Conservation (phyloP, 805 yeast species). For the Wickerhamomyces pijperi region DNA sequence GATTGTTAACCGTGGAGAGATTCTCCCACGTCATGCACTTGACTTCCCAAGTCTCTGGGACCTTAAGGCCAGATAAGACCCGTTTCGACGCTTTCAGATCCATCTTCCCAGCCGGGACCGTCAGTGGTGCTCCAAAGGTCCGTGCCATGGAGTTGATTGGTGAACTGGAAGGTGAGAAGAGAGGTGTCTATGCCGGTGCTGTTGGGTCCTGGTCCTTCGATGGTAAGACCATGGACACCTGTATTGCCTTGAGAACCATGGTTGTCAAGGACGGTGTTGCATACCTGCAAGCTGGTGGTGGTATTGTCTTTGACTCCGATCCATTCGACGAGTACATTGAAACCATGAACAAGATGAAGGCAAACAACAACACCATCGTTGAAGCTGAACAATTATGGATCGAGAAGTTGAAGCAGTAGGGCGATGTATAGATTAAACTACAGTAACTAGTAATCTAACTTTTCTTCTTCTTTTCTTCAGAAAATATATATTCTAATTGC, state of each 20-base stretch:
- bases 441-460: not conserved
- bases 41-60: conserved; percentile 91
- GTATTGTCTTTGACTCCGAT: conserved; percentile 91
- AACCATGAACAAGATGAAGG: conserved; percentile 94
- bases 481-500: too few species aligned
- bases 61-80: conserved; percentile 68
- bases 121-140: conserved; percentile 96
- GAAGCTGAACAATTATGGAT: conserved; percentile 82
- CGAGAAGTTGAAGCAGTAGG: conserved; percentile 28
- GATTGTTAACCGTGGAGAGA: conserved; percentile 80
- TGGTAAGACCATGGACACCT: conserved; percentile 91
- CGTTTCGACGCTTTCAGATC: conserved; percentile 96
- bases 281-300: conserved; percentile 97
- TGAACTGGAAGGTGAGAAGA: conserved; percentile 79
- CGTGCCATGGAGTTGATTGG: conserved; percentile 92
- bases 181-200: conserved; percentile 98
- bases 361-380: conserved; percentile 82
- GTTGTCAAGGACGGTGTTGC: conserved; percentile 84
- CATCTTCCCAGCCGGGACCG: conserved; percentile 98
- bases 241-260: conserved; percentile 97
- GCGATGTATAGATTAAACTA: too few species aligned
- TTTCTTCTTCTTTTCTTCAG: too few species aligned
- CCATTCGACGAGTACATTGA: conserved; percentile 92
- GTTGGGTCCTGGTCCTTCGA: conserved; percentile 98
- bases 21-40: conserved; percentile 96